These are phyloP conservation scores for Penicillium daleae DNA, from an alignment of 495 filamentous ascomycete species.

Conservation along the genomic window DNA sequence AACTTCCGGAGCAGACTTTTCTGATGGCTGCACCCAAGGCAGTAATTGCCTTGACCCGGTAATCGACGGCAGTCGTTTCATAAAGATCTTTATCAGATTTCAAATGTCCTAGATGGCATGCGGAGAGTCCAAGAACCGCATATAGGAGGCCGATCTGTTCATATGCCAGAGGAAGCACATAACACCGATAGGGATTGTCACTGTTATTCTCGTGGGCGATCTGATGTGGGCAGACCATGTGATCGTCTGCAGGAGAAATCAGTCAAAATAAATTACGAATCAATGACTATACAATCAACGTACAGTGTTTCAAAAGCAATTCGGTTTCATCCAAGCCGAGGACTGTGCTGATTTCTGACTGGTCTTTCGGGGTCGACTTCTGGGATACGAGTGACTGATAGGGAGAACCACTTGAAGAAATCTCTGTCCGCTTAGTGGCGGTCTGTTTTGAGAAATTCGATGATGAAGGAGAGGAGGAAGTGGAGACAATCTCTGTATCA, in stretches of 20 bases:
- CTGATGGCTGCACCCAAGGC: conserved; percentile 35
- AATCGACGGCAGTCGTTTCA: conserved; percentile 39
- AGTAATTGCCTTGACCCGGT: conserved; percentile 42
- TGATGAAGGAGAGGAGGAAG: not conserved
- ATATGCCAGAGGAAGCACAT: conserved; percentile 41
- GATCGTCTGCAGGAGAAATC: conserved; percentile 31
- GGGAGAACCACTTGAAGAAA: not conserved
- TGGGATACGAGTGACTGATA: not conserved
- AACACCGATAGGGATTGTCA: conserved; percentile 42
- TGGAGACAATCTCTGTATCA: not conserved
- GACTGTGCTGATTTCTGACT: conserved; percentile 2
- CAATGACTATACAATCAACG: not conserved
- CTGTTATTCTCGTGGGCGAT: conserved; percentile 32
- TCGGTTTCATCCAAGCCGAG: conserved; percentile 12
- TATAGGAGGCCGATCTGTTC: conserved; percentile 41
- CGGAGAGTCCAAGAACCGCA: conserved; percentile 40
- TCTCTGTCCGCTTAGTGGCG: not conserved
- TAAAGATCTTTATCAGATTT: conserved; percentile 30
- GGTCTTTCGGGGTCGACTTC: not conserved
- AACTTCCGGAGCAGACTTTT: conserved; percentile 30
- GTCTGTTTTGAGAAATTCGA: not conserved
- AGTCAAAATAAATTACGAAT: not conserved
- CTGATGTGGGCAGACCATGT: conserved; percentile 42
- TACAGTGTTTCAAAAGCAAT: conserved; percentile 35
- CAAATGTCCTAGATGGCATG: conserved; percentile 39